Evolutionary conservation across 169 alveolate genomes (phyloP), one percentile per base, ranked within the genome.

Genomic region (Cryptosporidium parvum): DNA sequence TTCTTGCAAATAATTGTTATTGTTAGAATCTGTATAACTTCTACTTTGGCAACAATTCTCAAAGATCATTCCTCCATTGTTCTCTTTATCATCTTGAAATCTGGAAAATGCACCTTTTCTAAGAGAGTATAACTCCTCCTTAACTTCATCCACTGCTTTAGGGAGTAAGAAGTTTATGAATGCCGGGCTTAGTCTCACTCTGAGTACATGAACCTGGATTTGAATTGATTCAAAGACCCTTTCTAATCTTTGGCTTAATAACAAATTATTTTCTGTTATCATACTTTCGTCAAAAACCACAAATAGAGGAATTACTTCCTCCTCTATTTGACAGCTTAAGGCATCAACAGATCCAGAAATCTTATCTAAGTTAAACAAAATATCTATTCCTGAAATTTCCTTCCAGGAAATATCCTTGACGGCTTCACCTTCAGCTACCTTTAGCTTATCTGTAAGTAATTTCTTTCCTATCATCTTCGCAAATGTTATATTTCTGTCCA

Each of bases 141-240:
- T 61, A 42, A 65, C 87, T 31, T 65, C 75, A 21, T 80, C 69
- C 29, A 33, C 75, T 35, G 75, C 69, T 65, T 53, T 80, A 21
- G 72, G 87, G 4, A 80, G 53, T 23, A 80, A 44, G 39, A 80
- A 80, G 56, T 65, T 80, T 8, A 80, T 58, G 39, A 80, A 80
- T n/a, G 56, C 75, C 23, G 75, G 42, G 37, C 67, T 80, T 37
- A 80, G 53, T 58, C 37, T 80, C 29, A 80, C 37, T 44, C 69
- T 35, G 1, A 80, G 45, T 6, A 42, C 53, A 44, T 80, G 75
- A 42, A 80, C 67, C 44, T 48, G 18, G 9, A 80, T 80, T 29
- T 65, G 21, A 26, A 80, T 12, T 2, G 87, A 80, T n/a, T 80
- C 87, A 59, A 39, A 61, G 45, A 65, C 68, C 21, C 87, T 23